These are phyloP conservation scores for Anastatica hierochuntica DNA, from an alignment of 345 rosid genomes.

Conservation along the genomic window DNA sequence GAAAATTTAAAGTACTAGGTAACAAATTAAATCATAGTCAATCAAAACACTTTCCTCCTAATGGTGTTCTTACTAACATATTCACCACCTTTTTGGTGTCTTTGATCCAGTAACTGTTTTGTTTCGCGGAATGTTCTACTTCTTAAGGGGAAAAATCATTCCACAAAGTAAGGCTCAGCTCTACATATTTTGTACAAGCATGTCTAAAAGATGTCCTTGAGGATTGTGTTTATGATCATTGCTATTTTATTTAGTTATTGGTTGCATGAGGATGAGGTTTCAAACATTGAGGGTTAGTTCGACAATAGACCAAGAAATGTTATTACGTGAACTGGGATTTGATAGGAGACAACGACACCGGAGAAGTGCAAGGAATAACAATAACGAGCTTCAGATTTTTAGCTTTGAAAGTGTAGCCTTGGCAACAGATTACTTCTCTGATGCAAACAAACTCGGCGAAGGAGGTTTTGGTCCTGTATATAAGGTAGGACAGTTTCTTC, in stretches of 20 bases:
- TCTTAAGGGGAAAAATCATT: constrained; percentile 2
- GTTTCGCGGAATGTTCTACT: constrained; percentile 5
- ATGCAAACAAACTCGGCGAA: constrained; percentile 35
- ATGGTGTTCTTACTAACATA: background rate
- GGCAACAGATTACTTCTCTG: constrained; percentile 35
- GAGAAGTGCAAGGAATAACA: constrained; percentile 11
- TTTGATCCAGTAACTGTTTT: constrained; percentile 13
- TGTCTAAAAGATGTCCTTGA: background rate
- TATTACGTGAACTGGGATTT: constrained; percentile 26
- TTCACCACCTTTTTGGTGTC: background rate
- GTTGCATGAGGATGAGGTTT: constrained; percentile 8
- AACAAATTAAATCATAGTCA: background rate
- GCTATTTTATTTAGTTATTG: constrained; percentile 3
- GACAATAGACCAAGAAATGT: constrained; percentile 18
- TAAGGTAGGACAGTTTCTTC: constrained; percentile 22
- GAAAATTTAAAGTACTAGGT: constrained; percentile 18
- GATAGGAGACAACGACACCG: constrained; percentile 13
- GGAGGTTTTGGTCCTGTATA: constrained; percentile 49
- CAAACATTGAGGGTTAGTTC: constrained; percentile 6
- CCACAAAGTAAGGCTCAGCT: constrained; percentile 18
- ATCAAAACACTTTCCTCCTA: background rate
- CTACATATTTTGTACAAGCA: background rate
- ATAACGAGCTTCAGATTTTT: constrained; percentile 30
- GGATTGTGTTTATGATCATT: background rate
- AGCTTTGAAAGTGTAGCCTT: constrained; percentile 31